A percentile compares a stretch with the other conserved stretches of the same genome.
Evolutionary conservation across 352 stramenopile genomes (phyloP).

Genomic region (Thraustotheca clavata): DNA sequence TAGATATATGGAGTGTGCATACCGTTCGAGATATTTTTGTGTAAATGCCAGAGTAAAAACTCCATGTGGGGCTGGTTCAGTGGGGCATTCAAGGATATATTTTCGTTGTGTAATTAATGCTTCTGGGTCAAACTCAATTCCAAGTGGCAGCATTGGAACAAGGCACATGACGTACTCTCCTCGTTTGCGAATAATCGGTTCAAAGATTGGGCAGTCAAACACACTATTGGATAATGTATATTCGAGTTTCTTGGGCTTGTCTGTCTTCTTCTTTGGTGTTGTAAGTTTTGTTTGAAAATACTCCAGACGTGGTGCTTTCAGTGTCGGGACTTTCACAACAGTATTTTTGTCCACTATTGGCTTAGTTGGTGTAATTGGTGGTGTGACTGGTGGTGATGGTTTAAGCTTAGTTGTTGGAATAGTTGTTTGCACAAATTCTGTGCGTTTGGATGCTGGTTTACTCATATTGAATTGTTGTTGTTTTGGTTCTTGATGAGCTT

Average conservation of each 20-base stretch:
- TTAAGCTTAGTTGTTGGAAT: neutral
- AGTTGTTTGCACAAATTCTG: neutral
- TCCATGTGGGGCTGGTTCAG: slow-evolving; percentile 1
- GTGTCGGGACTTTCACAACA: neutral
- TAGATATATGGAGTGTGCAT: neutral
- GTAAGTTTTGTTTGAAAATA: slow-evolving; percentile 30
- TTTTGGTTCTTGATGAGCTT: neutral
- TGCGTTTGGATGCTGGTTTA: neutral
- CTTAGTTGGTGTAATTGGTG: neutral
- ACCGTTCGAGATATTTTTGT: neutral
- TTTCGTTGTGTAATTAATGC: neutral
- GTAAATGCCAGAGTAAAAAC: neutral
- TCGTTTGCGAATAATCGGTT: slow-evolving; percentile 26
- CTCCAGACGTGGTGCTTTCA: neutral
- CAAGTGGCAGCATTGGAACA: slow-evolving; percentile 42
- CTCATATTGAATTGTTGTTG: neutral
- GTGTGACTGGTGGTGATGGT: neutral
- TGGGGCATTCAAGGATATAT: slow-evolving; percentile 1
- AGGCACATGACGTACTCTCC: slow-evolving; percentile 54
- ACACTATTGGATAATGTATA: slow-evolving; percentile 19
- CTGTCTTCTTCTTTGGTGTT: slow-evolving; percentile 21
- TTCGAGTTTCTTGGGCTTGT: neutral
- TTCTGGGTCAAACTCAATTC: slow-evolving; percentile 31
- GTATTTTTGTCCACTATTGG: neutral
- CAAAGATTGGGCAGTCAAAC: slow-evolving; percentile 32